phyloP scores from a whole-genome alignment of 352 stramenopile genomes.

The Globisporangium uncinulatum region DNA sequence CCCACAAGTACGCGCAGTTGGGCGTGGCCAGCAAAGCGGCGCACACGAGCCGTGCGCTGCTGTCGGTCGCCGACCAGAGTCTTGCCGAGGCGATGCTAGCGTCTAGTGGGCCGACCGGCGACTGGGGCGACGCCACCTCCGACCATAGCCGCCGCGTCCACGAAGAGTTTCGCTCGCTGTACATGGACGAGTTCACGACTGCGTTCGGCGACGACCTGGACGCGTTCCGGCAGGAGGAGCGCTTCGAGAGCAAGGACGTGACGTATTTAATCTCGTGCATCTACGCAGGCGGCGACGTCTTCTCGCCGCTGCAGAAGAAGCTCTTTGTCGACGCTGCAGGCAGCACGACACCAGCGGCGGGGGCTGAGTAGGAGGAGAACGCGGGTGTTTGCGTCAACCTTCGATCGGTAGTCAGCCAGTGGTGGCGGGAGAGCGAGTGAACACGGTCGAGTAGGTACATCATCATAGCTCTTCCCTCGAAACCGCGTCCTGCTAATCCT shows the following conservation, averaged over 20 bases:
- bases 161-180: conserved; percentile 67
- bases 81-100: conserved; percentile 23
- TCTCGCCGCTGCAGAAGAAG: conserved; percentile 77
- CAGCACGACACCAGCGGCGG: no score
- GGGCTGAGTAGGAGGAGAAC: no score
- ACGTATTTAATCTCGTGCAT: conserved; percentile 88
- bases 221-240: conserved; percentile 79
- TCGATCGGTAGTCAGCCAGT: background rate
- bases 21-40: conserved; percentile 45
- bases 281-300: conserved; percentile 71
- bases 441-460: no score
- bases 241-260: conserved; percentile 85
- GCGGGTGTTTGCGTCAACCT: no score
- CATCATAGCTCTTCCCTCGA: no score
- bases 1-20: conserved; percentile 40
- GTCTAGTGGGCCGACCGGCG: conserved; percentile 9
- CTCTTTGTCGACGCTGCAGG: conserved; percentile 64
- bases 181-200: conserved; percentile 82
- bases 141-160: conserved; percentile 18
- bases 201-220: conserved; percentile 83
- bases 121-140: background rate
- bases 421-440: background rate
- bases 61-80: conserved; percentile 42
- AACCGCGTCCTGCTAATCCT: no score
- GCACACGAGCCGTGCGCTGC: conserved; percentile 43